These are phyloP conservation scores for Chaetomiaceae sp. DNA, from an alignment of 2,329 filamentous ascomycete species.

Conservation along the genomic window DNA sequence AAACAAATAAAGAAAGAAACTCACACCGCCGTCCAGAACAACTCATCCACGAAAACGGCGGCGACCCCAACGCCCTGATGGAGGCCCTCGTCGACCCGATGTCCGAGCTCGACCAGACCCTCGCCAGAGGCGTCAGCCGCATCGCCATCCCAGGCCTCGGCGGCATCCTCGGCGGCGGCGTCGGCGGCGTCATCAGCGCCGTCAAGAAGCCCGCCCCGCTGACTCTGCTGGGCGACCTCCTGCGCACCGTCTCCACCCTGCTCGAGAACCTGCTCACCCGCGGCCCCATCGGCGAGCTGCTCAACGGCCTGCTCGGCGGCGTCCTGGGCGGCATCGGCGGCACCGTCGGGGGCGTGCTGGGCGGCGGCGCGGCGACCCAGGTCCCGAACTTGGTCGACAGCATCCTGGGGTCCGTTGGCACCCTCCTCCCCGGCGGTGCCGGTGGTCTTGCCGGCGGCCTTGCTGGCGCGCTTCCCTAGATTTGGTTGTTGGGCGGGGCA, in stretches of 20 bases:
- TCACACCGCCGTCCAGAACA: too few relatives aligned
- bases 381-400: neutral
- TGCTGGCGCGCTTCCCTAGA: neutral
- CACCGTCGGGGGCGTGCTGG: conserved; percentile 5
- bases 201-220: neutral
- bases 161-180: conserved; percentile 2
- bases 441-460: neutral
- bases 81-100: conserved; percentile 16
- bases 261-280: conserved; percentile 8
- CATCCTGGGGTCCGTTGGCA: neutral
- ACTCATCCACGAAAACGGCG: conserved; percentile 11
- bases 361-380: neutral
- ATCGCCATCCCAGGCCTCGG: conserved; percentile 6
- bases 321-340: conserved; percentile 8
- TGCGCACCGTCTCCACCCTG: neutral
- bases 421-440: neutral
- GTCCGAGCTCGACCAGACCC: conserved; percentile 10
- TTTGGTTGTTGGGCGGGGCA: too few relatives aligned
- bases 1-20: too few relatives aligned
- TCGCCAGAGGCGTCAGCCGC: conserved; percentile 11
- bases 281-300: conserved; percentile 3
- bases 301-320: conserved; percentile 9
- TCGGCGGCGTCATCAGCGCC: neutral
- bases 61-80: conserved; percentile 7
- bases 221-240: conserved; percentile 6